phyloP scores from a whole-genome alignment of 257 asterid species.

The Coffea canephora region DNA sequence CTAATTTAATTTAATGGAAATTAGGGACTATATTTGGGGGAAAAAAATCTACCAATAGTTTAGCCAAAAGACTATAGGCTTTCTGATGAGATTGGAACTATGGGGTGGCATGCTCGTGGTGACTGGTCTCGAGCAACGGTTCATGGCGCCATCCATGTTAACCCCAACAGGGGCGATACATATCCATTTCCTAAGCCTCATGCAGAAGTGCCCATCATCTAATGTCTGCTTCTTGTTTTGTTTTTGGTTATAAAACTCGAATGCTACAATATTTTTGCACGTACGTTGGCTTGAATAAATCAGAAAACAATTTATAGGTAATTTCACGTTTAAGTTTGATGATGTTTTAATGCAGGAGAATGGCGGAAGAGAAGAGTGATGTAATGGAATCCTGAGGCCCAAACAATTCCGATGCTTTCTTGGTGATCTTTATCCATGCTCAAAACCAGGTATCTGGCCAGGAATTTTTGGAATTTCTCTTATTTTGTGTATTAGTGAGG shows the following conservation, averaged over 20 bases:
- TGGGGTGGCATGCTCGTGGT: conserved; percentile 31
- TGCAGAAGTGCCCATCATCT: conserved; percentile 50
- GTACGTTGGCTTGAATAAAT: no score
- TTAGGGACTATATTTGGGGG: no score
- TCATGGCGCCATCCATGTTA: conserved; percentile 54
- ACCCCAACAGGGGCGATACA: conserved; percentile 32
- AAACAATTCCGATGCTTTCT: conserved; percentile 57
- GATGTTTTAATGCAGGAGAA: conserved; percentile 38
- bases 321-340: no score
- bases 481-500: no score
- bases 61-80: conserved; percentile 38
- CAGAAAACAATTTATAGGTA: no score
- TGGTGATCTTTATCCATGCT: conserved; percentile 65
- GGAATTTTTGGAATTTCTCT: no score
- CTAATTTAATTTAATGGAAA: no score
- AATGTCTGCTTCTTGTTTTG: neutral
- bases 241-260: neutral
- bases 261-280: no score
- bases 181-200: conserved; percentile 51
- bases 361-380: conserved; percentile 68
- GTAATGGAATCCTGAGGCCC: conserved; percentile 51
- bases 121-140: conserved; percentile 71
- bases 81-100: conserved; percentile 60
- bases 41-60: conserved; percentile 11
- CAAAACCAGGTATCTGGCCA: conserved; percentile 25